These are phyloP conservation scores for Conticribra weissflogii DNA, from an alignment of 108 stramenopile genomes.

Conservation along the genomic window DNA sequence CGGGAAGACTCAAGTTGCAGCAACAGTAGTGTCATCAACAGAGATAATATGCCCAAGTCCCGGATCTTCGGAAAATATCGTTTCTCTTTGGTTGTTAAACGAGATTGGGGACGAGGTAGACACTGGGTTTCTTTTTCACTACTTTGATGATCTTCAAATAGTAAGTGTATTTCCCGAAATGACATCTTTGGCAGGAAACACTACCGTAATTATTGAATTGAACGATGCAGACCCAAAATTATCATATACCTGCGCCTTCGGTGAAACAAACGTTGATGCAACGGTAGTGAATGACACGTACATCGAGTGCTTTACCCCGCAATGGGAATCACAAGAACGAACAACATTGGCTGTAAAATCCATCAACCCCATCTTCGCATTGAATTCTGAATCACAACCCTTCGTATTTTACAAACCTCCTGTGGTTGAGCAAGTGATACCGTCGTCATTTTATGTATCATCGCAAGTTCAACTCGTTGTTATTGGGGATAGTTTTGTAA, in stretches of 20 bases:
- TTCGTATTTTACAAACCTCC: constrained; percentile 29
- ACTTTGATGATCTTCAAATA: constrained; percentile 22
- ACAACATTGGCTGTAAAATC: constrained; percentile 18
- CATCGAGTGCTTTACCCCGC: constrained; percentile 19
- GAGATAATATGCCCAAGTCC: constrained; percentile 31
- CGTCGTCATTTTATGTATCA: constrained; percentile 15
- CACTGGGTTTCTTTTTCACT: constrained; percentile 26
- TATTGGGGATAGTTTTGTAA: constrained; percentile 16
- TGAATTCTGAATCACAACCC: constrained; percentile 2
- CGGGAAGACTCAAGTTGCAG: constrained; percentile 5
- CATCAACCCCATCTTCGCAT: background rate
- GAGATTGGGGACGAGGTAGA: constrained; percentile 17
- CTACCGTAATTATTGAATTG: constrained; percentile 8
- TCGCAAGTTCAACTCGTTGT: constrained; percentile 11
- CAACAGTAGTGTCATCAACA: constrained; percentile 9
- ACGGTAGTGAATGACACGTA: constrained; percentile 7
- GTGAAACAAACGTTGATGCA: constrained; percentile 16
- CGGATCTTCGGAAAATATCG: constrained; percentile 1
- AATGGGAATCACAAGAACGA: constrained; percentile 12
- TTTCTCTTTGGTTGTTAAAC: constrained; percentile 10
- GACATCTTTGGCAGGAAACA: constrained; percentile 17
- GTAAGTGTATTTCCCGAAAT: constrained; percentile 18
- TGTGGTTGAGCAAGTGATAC: constrained; percentile 2
- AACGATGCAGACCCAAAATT: constrained; percentile 8
- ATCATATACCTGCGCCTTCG: constrained; percentile 29